Conservation (phyloP, 345 rosid genomes). For the Geranium rotundifolium region DNA sequence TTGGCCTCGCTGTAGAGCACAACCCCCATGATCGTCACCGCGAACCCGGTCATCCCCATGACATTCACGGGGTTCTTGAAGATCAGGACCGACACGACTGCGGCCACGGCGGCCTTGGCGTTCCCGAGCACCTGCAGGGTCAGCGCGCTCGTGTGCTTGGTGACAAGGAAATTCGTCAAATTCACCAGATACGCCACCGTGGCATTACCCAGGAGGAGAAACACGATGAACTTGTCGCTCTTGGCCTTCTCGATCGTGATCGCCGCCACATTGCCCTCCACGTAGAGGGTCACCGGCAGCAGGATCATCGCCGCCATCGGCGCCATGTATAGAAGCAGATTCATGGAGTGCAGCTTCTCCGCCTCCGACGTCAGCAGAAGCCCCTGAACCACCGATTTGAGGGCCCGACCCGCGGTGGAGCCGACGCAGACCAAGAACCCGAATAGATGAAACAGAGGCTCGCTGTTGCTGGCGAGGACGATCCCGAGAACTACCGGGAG, state of each 20-base stretch:
- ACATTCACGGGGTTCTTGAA: constrained; percentile 89
- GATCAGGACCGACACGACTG: constrained; percentile 80
- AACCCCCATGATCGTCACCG: constrained; percentile 85
- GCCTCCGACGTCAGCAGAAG: constrained; percentile 70
- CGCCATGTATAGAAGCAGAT: constrained; percentile 83
- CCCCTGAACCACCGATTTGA: constrained; percentile 91
- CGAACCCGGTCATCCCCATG: constrained; percentile 91
- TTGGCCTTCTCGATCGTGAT: constrained; percentile 64
- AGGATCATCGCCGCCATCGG: constrained; percentile 92
- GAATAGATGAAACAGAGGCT: constrained; percentile 80
- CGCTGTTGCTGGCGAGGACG: constrained; percentile 83
- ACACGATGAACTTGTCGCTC: constrained; percentile 49
- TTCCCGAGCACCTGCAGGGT: constrained; percentile 96
- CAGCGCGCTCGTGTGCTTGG: constrained; percentile 94
- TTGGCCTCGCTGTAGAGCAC: constrained; percentile 97
- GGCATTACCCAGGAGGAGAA: constrained; percentile 75
- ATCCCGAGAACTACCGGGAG: constrained; percentile 91
- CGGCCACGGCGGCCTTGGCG: constrained; percentile 97
- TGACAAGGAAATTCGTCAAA: constrained; percentile 88
- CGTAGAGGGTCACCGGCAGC: constrained; percentile 80
- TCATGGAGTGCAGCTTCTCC: constrained; percentile 94
- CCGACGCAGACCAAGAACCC: constrained; percentile 89
- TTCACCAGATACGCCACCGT: constrained; percentile 96
- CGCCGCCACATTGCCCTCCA: constrained; percentile 82
- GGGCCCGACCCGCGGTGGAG: constrained; percentile 91